phyloP scores from a whole-genome alignment of 148 eudicot species.

The Hydrangea macrophylla region DNA sequence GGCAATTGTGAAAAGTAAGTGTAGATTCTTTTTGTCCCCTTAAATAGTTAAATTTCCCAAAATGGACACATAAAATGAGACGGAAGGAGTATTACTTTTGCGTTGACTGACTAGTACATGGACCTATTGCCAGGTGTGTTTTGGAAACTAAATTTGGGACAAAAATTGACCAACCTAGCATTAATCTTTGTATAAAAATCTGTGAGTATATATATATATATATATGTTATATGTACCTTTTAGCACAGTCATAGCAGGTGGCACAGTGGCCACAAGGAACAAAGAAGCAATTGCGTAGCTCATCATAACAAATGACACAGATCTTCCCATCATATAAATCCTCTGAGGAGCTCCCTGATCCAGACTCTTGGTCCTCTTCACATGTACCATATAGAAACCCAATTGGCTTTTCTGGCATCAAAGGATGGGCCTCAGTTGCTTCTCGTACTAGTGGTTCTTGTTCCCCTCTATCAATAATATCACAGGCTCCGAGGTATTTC shows the following conservation, averaged over 20 bases:
- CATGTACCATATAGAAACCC: constrained; percentile 33
- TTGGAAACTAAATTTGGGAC: neutral
- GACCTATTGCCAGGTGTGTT: neutral
- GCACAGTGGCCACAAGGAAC: constrained; percentile 57
- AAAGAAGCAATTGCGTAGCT: constrained; percentile 38
- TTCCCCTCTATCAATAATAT: neutral
- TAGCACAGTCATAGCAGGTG: constrained; percentile 45
- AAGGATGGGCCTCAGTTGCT: constrained; percentile 22
- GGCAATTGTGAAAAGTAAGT: no score
- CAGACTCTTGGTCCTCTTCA: constrained; percentile 35
- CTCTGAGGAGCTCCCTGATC: constrained; percentile 26
- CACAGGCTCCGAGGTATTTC: constrained; percentile 24
- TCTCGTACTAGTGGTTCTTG: constrained; percentile 1
- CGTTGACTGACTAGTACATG: neutral
- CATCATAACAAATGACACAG: constrained; percentile 50
- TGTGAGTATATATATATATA: no score
- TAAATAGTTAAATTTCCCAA: no score
- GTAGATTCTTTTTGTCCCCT: no score
- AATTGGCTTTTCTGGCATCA: constrained; percentile 25
- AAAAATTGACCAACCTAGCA: neutral
- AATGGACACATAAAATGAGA: no score
- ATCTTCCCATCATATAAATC: constrained; percentile 46
- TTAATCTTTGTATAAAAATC: no score
- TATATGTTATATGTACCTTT: constrained; percentile 41
- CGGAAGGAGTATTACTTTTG: no score